Evolutionary conservation across 345 rosid species (phyloP), one percentile per base, ranked within the genome.

Genomic region (Cardamine chenopodiifolia): DNA sequence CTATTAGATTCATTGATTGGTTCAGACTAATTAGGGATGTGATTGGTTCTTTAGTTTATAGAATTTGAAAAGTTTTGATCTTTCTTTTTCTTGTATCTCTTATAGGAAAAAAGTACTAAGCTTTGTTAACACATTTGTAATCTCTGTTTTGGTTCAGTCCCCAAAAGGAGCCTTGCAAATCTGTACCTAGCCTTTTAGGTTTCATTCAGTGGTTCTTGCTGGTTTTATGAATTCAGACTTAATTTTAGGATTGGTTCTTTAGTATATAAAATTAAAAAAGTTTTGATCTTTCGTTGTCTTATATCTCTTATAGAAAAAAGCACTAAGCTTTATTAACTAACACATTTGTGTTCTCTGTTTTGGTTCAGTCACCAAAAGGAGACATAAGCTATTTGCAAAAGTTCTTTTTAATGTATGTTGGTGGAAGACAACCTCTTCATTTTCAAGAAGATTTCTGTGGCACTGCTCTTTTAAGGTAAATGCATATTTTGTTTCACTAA

Each of bases 381-480:
- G 98, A 93, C 73, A 90, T 90, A 66, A 90, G 96, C 76, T 93
- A 93, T 77, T 39, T 90, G 86, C 94, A 81, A 74, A 90, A 93
- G 85, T 93, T 90, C 85, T 89, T 93, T 78, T 62, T 92, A 48
- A 81, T 85, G 85, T 90, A 90, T 74, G 83, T 90, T 9, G 92
- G 97, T 50, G 90, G 94, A 70, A 88, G 98, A 73, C 83, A 75
- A 54, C 94, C 98, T 35, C 90, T 89, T 20, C 98, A 89, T 83
- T 81, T 93, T 20, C 97, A 93, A 80, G 97, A 93, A 78, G 97
- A 93, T 84, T 93, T 93, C 77, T 93, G 98, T 58, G 98, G 98
- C 78, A 91, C 94, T 80, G 97, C 97, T 77, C 87, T 93, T 71
- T 84, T 93, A 19, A 84, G 96, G 98, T 90, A 77, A 20, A 29